These are phyloP conservation scores for Solanum chacoense DNA, from an alignment of 305 asterid genomes.

Conservation along the genomic window DNA sequence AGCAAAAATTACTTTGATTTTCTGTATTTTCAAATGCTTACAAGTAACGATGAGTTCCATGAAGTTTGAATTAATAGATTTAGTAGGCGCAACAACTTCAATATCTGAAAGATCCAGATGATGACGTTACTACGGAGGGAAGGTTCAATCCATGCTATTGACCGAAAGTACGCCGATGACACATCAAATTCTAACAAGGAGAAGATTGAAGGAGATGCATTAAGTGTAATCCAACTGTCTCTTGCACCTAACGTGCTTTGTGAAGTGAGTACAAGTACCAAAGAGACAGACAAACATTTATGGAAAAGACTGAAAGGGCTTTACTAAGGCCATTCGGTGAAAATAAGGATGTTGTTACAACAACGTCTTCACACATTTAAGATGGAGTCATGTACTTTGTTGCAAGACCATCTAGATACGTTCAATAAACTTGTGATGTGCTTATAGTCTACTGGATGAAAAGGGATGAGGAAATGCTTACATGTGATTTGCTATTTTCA, in stretches of 20 bases:
- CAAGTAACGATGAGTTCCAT: neutral
- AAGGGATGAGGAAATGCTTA: neutral
- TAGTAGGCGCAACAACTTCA: neutral
- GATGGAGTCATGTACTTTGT: neutral
- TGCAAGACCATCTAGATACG: neutral
- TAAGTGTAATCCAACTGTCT: neutral
- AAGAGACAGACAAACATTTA: neutral
- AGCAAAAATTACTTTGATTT: neutral
- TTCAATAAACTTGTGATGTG: neutral
- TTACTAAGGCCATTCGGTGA: neutral
- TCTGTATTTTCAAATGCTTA: neutral
- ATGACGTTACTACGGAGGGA: neutral
- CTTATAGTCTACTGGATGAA: neutral
- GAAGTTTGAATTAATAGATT: neutral
- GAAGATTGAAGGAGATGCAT: neutral
- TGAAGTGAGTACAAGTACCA: neutral
- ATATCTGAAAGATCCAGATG: neutral
- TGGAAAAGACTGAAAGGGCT: no score
- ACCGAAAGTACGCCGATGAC: fast-evolving
- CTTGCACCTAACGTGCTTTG: neutral
- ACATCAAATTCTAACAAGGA: no score
- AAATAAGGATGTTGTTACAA: neutral
- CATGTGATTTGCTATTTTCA: neutral
- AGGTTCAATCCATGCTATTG: neutral
- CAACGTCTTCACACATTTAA: neutral